phyloP scores from a whole-genome alignment of 2,329 filamentous ascomycete species.

The Harringtonia lauricola region DNA sequence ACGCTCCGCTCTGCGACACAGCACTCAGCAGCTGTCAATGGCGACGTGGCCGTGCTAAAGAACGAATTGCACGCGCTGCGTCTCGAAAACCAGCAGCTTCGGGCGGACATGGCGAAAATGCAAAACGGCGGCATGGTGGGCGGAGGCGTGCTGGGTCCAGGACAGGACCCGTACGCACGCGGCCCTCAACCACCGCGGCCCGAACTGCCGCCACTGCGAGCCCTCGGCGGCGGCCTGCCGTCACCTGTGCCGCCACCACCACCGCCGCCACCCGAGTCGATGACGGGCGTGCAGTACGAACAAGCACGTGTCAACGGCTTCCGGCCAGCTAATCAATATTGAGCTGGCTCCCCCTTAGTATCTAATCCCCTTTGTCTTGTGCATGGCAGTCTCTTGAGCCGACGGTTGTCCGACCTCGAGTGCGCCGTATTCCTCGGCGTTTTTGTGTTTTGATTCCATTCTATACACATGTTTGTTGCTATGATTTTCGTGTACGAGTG shows the following conservation, averaged over 20 bases:
- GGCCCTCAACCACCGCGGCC: constrained; percentile 23
- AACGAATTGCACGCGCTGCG: constrained; percentile 36
- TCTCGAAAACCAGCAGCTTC: constrained; percentile 36
- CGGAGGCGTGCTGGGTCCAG: not conserved
- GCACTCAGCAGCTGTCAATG: constrained; percentile 29
- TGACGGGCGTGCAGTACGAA: constrained; percentile 57
- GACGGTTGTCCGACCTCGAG: no score
- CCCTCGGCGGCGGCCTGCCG: constrained; percentile 32
- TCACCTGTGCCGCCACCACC: constrained; percentile 18
- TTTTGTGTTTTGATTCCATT: not conserved
- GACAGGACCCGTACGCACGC: constrained; percentile 16
- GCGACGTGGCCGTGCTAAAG: constrained; percentile 37
- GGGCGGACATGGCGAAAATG: constrained; percentile 20
- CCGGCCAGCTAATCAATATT: constrained; percentile 17
- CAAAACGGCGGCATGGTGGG: constrained; percentile 8
- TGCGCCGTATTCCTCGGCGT: not conserved
- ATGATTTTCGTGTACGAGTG: not conserved
- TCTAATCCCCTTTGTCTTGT: no score
- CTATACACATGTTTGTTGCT: not conserved
- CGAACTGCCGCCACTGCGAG: constrained; percentile 46
- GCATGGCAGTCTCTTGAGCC: not conserved
- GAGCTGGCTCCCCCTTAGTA: no score
- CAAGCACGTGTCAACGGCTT: constrained; percentile 35
- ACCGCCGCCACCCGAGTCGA: constrained; percentile 35
- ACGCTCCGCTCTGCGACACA: constrained; percentile 33